A percentile compares a stretch with the other conserved stretches of the same genome.
These are phyloP conservation scores for Pythium dissotocum DNA, from an alignment of 352 stramenopile species.

Conservation along the genomic window DNA sequence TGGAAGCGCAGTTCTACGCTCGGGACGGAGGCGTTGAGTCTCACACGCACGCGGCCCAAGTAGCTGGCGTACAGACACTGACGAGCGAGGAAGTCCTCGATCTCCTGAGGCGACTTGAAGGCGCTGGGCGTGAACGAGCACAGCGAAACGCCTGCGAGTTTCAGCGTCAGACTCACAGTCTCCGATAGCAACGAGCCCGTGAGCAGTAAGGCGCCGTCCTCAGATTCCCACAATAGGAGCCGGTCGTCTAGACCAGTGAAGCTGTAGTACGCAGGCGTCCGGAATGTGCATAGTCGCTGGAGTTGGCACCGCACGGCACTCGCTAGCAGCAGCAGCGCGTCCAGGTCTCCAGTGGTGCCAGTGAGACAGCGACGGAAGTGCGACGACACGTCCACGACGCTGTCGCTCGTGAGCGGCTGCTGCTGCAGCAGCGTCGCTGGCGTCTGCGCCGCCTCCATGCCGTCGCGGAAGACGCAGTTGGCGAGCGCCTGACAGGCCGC, in stretches of 20 bases:
- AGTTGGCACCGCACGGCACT: slow-evolving; percentile 57
- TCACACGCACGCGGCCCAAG: slow-evolving; percentile 38
- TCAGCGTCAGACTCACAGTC: slow-evolving; percentile 31
- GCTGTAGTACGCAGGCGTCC: slow-evolving; percentile 23
- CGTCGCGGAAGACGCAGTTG: slow-evolving; percentile 40
- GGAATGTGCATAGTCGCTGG: slow-evolving; percentile 43
- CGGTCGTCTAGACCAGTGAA: slow-evolving; percentile 30
- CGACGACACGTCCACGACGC: slow-evolving; percentile 36
- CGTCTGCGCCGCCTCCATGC: slow-evolving; percentile 28
- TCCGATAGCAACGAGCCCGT: neutral
- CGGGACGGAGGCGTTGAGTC: slow-evolving; percentile 16
- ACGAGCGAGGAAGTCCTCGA: slow-evolving; percentile 40
- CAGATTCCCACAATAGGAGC: slow-evolving; percentile 50
- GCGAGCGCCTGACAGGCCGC: slow-evolving; percentile 37
- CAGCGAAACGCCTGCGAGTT: slow-evolving; percentile 33
- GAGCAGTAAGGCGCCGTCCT: slow-evolving; percentile 24
- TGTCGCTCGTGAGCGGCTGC: slow-evolving; percentile 13
- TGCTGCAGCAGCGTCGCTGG: slow-evolving; percentile 26
- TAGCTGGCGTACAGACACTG: slow-evolving; percentile 49
- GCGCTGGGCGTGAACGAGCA: slow-evolving; percentile 37
- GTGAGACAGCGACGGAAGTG: slow-evolving; percentile 37
- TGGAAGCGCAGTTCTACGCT: slow-evolving; percentile 46
- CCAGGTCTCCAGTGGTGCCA: slow-evolving; percentile 22
- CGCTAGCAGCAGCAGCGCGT: slow-evolving; percentile 45
- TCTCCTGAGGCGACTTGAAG: slow-evolving; percentile 29